Percentiles rank a stretch among this genome's conserved stretches.
Conservation (phyloP, 1,284 basidiomycete genomes). For the Erythrobasidium hasegawianum region DNA sequence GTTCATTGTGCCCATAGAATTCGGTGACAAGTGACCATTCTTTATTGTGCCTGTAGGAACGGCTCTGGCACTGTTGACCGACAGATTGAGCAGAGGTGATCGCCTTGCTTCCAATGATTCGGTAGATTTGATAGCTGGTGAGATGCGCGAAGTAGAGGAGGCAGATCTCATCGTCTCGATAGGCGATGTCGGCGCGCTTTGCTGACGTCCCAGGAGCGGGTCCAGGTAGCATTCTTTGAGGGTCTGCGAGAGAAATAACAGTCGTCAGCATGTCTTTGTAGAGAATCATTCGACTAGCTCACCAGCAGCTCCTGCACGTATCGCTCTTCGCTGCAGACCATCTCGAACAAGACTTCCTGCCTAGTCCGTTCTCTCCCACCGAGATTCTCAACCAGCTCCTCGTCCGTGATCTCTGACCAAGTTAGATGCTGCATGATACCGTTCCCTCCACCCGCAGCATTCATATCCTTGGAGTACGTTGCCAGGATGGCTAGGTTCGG, state of each 20-base stretch:
- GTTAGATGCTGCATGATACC: constrained; percentile 60
- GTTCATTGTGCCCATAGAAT: neutral
- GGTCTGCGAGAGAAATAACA: constrained; percentile 64
- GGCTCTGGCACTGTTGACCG: constrained; percentile 42
- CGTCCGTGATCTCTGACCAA: constrained; percentile 93
- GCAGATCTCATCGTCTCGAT: constrained; percentile 35
- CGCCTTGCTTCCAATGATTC: constrained; percentile 27
- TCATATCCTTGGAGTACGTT: constrained; percentile 27
- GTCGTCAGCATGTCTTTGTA: constrained; percentile 63
- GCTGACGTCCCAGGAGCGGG: constrained; percentile 74
- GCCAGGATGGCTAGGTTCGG: constrained; percentile 31
- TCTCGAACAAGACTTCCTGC: constrained; percentile 97
- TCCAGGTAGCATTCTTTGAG: constrained; percentile 91
- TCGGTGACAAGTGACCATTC: neutral
- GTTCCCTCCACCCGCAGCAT: constrained; percentile 3
- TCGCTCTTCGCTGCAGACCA: constrained; percentile 94
- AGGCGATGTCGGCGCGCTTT: neutral
- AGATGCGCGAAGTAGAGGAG: constrained; percentile 29
- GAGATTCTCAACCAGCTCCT: constrained; percentile 88
- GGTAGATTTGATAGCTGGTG: constrained; percentile 24
- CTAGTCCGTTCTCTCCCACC: constrained; percentile 88
- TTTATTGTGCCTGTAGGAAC: neutral
- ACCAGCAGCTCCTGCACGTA: constrained; percentile 51
- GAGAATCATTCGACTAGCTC: no score
- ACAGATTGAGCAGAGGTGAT: constrained; percentile 50